Conservation (phyloP, 768 basidiomycete species). For the Russula brevipes region DNA sequence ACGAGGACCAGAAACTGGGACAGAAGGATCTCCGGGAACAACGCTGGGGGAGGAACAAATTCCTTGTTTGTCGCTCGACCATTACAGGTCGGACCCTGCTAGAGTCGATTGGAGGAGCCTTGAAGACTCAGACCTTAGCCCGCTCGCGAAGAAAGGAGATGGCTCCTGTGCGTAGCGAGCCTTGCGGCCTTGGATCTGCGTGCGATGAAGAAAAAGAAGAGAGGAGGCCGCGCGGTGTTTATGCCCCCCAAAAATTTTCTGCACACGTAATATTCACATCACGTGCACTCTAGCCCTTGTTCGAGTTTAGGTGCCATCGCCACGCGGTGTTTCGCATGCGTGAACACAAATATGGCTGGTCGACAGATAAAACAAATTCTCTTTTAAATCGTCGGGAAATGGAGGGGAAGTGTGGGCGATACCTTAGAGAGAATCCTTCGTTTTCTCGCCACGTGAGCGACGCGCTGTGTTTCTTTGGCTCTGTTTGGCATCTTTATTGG, state of each 20-base stretch:
- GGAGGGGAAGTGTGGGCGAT: background rate
- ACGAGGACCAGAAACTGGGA: slow-evolving; percentile 34
- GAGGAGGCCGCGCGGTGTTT: background rate
- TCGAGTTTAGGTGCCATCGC: no score
- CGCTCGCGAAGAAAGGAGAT: slow-evolving; percentile 51
- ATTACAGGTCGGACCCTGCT: slow-evolving; percentile 55
- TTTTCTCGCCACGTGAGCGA: slow-evolving; percentile 20
- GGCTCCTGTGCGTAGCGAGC: slow-evolving; percentile 54
- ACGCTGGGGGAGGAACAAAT: slow-evolving; percentile 32
- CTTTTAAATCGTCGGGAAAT: background rate
- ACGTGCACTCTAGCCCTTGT: background rate
- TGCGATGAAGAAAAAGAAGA: slow-evolving; percentile 17
- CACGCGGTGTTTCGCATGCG: background rate
- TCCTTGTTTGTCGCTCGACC: slow-evolving; percentile 66
- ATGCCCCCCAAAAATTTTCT: background rate
- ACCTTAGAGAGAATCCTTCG: background rate
- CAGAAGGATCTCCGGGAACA: slow-evolving; percentile 42
- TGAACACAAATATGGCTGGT: background rate
- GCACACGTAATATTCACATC: slow-evolving; percentile 19
- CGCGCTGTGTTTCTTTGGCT: slow-evolving; percentile 19
- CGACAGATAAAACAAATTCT: no score
- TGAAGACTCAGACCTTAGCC: slow-evolving; percentile 78
- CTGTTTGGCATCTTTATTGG: slow-evolving; percentile 8
- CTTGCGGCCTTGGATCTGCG: slow-evolving; percentile 59
- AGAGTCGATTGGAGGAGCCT: slow-evolving; percentile 60